Evolutionary conservation across 2,329 filamentous ascomycete genomes (phyloP).

Genomic region (Penicillium sp.): DNA sequence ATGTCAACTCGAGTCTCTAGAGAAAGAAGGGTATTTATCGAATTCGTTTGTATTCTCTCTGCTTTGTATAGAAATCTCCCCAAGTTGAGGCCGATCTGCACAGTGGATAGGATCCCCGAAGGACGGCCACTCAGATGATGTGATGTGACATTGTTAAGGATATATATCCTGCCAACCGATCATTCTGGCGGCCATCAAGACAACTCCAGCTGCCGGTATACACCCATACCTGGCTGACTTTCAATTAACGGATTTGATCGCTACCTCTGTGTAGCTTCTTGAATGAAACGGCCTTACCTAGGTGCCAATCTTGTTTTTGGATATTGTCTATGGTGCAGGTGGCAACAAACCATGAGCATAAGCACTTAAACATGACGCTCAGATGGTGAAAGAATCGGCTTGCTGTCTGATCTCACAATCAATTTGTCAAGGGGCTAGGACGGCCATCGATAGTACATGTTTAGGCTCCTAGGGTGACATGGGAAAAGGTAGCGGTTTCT

Average conservation of each 20-base stretch:
- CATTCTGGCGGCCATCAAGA: no score
- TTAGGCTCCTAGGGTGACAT: not conserved
- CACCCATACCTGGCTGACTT: no score
- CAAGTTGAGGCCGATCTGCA: no score
- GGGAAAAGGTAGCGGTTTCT: not conserved
- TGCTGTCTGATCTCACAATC: constrained; percentile 15
- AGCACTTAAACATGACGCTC: not conserved
- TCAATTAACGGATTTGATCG: no score
- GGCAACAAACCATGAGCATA: not conserved
- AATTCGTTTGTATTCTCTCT: not conserved
- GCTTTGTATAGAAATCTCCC: no score
- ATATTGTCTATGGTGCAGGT: not conserved
- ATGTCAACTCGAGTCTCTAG: not conserved
- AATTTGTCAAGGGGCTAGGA: constrained; percentile 12
- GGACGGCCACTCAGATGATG: no score
- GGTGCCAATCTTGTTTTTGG: not conserved
- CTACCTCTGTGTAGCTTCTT: not conserved
- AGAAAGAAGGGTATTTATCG: not conserved
- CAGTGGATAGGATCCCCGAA: no score
- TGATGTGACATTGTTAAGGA: no score
- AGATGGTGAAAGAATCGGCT: not conserved
- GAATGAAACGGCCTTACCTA: not conserved
- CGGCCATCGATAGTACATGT: constrained; percentile 4
- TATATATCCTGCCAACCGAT: no score
- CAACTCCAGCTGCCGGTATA: no score